phyloP scores from a whole-genome alignment of 2,329 filamentous ascomycete genomes.

The Alternaria angustiovoidea region DNA sequence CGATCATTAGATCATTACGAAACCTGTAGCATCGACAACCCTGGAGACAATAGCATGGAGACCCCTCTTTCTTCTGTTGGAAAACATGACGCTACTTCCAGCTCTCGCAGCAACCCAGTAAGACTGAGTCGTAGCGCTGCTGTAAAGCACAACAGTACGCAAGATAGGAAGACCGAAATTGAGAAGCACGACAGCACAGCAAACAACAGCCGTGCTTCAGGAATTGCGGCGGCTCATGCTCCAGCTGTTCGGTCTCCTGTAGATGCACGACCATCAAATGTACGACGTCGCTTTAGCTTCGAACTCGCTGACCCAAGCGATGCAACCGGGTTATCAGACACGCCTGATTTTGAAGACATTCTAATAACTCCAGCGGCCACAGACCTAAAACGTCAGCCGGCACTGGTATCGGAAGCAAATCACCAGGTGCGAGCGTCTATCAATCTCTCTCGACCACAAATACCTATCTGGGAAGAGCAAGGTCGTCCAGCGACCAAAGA shows the following conservation, averaged over 20 bases:
- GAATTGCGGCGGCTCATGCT: neutral
- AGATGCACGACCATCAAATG: neutral
- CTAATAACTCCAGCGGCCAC: neutral
- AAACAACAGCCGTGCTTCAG: neutral
- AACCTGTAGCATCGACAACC: neutral
- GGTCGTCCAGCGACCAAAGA: neutral
- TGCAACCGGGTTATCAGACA: neutral
- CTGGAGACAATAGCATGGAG: neutral
- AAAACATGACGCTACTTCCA: neutral
- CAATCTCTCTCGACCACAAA: neutral
- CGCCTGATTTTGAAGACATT: neutral
- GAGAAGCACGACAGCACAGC: neutral
- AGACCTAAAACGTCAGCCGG: neutral
- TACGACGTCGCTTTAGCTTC: conserved; percentile 8
- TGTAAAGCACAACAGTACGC: neutral
- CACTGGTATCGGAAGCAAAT: neutral
- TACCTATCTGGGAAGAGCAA: neutral
- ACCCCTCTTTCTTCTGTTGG: neutral
- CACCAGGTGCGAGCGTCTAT: neutral
- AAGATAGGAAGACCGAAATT: too few relatives aligned
- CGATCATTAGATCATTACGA: neutral
- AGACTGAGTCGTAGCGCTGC: neutral
- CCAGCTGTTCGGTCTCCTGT: neutral
- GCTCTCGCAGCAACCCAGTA: neutral
- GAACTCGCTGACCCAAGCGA: neutral